Evolutionary conservation across 2,329 filamentous ascomycete genomes (phyloP), one percentile per base, ranked within the genome.

Genomic region (Claviceps sp.): DNA sequence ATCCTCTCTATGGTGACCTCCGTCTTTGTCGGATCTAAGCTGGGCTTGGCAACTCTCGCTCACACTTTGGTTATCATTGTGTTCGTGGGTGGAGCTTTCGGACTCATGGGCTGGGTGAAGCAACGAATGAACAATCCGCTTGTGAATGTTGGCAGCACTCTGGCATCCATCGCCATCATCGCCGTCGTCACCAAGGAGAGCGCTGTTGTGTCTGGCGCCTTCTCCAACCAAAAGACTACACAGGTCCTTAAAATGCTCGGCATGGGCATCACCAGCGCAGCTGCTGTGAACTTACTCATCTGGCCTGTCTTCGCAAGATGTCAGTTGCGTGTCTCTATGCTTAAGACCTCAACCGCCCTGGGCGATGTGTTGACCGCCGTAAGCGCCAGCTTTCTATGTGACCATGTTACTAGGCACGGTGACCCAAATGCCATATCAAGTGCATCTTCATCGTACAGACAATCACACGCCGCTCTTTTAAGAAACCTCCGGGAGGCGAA

Each of bases 181-280:
- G 88, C 85, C 2, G 80, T 93, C 24, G 71, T 94, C 56, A 94
- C 89, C 6, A 93, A 90, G 67, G 89, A 95, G 67, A 88, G 85
- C 42, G 82, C 87, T 6, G 82, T 94, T 2, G 85, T 93, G 61
- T 80, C 76, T 34, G 85, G 84, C 6, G 80, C 82, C 42, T 87
- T 94, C 61, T 89, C 85, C 0, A 81, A 87, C 60, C 78, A 79
- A 52, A 61, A 61, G 47, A 58, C 61, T 24, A 54, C 55, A 1
- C 60, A 61, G 47, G 82, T 89, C 16, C 70, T 89, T 59, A 86
- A 87, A 62, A 90, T 90, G 76, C 74, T 91, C 43, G 65, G 85
- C 26, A 82, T 89, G 73, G 87, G 84, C n/a, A 82, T 89, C 34
- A 68, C 75, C n/a, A 79, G 77, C 47, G 81, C 85, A 1, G 81